Percentiles rank a stretch among this genome's conserved stretches.
Conservation (phyloP, 345 rosid genomes). For the Streptanthus diversifolius region DNA sequence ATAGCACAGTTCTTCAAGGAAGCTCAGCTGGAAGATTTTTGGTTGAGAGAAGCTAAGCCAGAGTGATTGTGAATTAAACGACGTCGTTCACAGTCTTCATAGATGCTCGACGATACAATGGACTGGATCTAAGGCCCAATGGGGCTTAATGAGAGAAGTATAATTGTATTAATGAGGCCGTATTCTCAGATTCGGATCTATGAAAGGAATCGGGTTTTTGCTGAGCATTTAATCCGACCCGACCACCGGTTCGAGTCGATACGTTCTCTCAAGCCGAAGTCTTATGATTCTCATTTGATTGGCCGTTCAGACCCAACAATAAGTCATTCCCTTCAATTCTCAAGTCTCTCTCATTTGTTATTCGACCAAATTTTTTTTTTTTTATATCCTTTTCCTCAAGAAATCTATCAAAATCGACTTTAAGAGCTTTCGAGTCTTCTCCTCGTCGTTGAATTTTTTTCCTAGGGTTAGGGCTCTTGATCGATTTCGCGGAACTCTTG, state of each 20-base stretch:
- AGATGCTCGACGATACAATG: conserved; percentile 25
- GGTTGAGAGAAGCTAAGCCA: conserved; percentile 46
- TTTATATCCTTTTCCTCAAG: conserved; percentile 27
- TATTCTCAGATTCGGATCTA: not conserved
- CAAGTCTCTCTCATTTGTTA: conserved; percentile 6
- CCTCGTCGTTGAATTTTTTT: not conserved
- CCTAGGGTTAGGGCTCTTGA: conserved; percentile 21
- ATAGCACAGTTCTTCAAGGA: conserved; percentile 52
- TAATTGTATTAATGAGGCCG: not conserved
- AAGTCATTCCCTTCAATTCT: not conserved
- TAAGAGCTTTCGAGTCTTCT: not conserved
- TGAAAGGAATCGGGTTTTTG: not conserved
- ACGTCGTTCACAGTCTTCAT: conserved; percentile 36
- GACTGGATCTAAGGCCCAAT: not conserved
- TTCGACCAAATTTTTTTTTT: too few relatives aligned
- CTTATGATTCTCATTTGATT: conserved; percentile 19
- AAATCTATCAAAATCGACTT: conserved; percentile 23
- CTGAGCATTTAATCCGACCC: not conserved
- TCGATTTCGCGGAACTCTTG: conserved; percentile 9
- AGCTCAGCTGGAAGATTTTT: conserved; percentile 36
- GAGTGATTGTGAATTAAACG: conserved; percentile 24
- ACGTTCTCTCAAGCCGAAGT: conserved; percentile 18
- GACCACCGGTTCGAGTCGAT: not conserved
- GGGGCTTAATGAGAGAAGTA: not conserved
- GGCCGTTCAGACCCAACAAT: conserved; percentile 1